A percentile compares a stretch with the other conserved stretches of the same genome.
Conservation (phyloP, 2,329 filamentous ascomycete species). For the Claviceps africana region DNA sequence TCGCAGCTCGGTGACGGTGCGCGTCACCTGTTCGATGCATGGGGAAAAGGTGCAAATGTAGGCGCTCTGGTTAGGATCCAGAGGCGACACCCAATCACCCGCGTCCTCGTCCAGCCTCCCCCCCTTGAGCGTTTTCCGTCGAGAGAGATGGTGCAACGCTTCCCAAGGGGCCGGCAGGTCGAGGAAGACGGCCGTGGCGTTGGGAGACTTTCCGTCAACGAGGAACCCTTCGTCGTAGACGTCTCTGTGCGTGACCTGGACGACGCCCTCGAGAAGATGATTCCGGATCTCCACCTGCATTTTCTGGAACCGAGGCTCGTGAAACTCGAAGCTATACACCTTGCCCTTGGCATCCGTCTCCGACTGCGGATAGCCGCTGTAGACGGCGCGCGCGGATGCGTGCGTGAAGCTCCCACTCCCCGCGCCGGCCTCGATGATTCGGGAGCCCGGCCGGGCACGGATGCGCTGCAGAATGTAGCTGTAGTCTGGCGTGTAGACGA, state of each 20-base stretch:
- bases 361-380: slow-evolving; percentile 50
- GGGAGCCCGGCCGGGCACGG: slow-evolving; percentile 56
- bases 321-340: slow-evolving; percentile 74
- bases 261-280: slow-evolving; percentile 51
- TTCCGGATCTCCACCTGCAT: slow-evolving; percentile 55
- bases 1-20: slow-evolving; percentile 69
- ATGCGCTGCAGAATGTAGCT: slow-evolving; percentile 71
- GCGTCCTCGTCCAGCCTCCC: slow-evolving; percentile 11
- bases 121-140: slow-evolving; percentile 23
- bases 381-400: slow-evolving; percentile 61
- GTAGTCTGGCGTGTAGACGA: slow-evolving; percentile 78
- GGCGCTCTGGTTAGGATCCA: slow-evolving; percentile 58
- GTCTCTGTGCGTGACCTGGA: slow-evolving; percentile 63
- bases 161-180: slow-evolving; percentile 73
- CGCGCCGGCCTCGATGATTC: slow-evolving; percentile 66
- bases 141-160: slow-evolving; percentile 60
- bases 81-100: slow-evolving; percentile 37
- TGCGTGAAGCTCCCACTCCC: slow-evolving; percentile 78
- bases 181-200: slow-evolving; percentile 60
- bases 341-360: slow-evolving; percentile 40
- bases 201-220: slow-evolving; percentile 43
- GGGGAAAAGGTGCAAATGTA: slow-evolving; percentile 91
- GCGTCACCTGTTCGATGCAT: slow-evolving; percentile 89
- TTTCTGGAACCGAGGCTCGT: slow-evolving; percentile 56
- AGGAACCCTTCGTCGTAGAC: slow-evolving; percentile 66